Evolutionary conservation across 306 rosid genomes (phyloP).

Genomic region (Macrotyloma uniflorum): DNA sequence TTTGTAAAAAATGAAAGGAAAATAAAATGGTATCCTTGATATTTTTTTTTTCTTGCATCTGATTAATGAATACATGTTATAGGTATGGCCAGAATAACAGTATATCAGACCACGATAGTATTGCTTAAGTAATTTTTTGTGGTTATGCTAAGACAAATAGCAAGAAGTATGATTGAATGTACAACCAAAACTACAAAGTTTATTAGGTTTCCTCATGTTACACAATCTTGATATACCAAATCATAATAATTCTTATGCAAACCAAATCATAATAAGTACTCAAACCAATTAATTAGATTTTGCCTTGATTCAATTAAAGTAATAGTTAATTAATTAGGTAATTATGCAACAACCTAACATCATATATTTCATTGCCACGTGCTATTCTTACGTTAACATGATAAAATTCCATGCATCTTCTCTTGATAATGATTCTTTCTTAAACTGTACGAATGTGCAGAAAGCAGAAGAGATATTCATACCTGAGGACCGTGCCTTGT

Average conservation of each 20-base stretch:
- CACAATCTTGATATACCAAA: background rate
- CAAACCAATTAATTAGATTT: too few species aligned
- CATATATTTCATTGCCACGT: constrained; percentile 26
- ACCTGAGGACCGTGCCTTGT: background rate
- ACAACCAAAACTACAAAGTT: background rate
- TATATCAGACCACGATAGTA: background rate
- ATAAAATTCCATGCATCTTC: constrained; percentile 2
- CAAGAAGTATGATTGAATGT: background rate
- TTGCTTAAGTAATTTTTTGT: background rate
- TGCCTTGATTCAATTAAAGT: background rate
- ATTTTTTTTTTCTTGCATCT: background rate
- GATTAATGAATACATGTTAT: background rate
- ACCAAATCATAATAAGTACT: too few species aligned
- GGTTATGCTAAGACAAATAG: background rate
- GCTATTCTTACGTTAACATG: background rate
- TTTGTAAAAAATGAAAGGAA: too few species aligned
- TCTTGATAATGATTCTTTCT: background rate
- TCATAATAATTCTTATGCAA: background rate
- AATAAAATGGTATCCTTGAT: background rate
- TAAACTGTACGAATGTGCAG: too few species aligned
- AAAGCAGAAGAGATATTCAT: background rate
- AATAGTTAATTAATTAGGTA: background rate
- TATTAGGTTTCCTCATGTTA: background rate
- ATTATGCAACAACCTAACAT: background rate
- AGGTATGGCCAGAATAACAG: background rate